These are phyloP conservation scores for Penicillium sp. DNA, from an alignment of 2,329 filamentous ascomycete species.

Conservation along the genomic window DNA sequence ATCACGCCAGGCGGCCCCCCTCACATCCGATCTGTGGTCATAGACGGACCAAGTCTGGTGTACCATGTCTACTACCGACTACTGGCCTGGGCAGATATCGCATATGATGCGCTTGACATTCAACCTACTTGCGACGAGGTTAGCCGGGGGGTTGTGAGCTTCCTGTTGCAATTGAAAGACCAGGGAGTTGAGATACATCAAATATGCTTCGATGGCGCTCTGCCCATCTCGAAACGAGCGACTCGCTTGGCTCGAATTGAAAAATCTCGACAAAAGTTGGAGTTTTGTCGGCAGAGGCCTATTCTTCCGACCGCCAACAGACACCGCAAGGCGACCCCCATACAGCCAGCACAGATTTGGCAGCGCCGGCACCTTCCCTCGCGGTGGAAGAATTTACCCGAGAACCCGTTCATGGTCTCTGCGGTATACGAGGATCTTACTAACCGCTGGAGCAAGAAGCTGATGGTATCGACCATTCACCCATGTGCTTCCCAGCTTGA, in stretches of 20 bases:
- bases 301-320: neutral
- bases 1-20: constrained; percentile 6
- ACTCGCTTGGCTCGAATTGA: constrained; percentile 64
- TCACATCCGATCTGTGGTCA: constrained; percentile 45
- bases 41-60: constrained; percentile 79
- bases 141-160: constrained; percentile 59
- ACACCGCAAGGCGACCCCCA: constrained; percentile 12
- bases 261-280: constrained; percentile 58
- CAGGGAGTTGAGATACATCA: constrained; percentile 61
- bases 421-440: constrained; percentile 70
- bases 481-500: constrained; percentile 16
- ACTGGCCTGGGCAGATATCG: constrained; percentile 39
- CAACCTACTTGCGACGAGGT: constrained; percentile 66
- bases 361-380: constrained; percentile 24
- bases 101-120: constrained; percentile 51
- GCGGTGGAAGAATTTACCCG: constrained; percentile 44
- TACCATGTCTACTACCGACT: constrained; percentile 69
- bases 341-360: constrained; percentile 28
- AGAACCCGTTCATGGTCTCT: constrained; percentile 73
- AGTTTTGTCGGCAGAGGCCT: constrained; percentile 44
- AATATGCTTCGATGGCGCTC: constrained; percentile 83
- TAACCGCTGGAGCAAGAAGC: constrained; percentile 43
- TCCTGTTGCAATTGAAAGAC: constrained; percentile 61
- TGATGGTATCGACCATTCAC: constrained; percentile 21
- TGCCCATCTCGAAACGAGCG: constrained; percentile 67